Base-by-base conservation (phyloP, 139 green algal species). In the Pycnococcus provasolii region DNA sequence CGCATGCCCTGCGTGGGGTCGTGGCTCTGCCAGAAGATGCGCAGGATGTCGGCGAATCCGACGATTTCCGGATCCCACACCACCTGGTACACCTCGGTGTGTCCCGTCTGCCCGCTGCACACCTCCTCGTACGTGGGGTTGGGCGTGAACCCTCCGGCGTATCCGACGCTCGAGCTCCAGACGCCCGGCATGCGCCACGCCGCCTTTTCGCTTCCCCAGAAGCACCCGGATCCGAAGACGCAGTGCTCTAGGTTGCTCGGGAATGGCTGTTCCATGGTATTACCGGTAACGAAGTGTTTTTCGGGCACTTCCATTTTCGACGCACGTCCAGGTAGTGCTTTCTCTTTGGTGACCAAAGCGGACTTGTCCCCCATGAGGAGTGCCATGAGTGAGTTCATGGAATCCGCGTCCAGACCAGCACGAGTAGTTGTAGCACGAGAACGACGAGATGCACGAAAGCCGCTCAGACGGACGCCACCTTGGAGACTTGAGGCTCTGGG, bases 101-200 rank as follows among this genome's bases (percentile, higher is more conserved):
- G 74, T 5, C 70, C 74, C 1, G 74, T 80, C 40, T 11, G 42
- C 7, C 69, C 69, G 39, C 26, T 59, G 70, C 69, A 80, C 45
- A 80, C 64, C 45, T 76, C 60, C 60, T 74, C 65, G 58, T 80
- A 80, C 65, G 69, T 75, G n/a, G 68, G 67, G 57, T 69, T 67
- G 41, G 60, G n/a, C n/a, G 63, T 66, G 44, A 70, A 11, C 42
- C 73, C 73, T 2, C 15, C 45, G 55, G 47, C 45, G 67, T 79
- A 79, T 4, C 73, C 73, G 7, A 75, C 68, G 9, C 58, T 53
- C 15, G 73, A 76, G 26, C 62, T 53, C 3, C 58, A 47, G 26
- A 79, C 73, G 4, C 73, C 73, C 2, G 67, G 67, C 26, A 76
- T 42, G 52, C 73, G 67, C 68, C 64, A 70, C 48, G 68, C 75